phyloP scores from a whole-genome alignment of 331 rosid species.

The Malus hybrid region DNA sequence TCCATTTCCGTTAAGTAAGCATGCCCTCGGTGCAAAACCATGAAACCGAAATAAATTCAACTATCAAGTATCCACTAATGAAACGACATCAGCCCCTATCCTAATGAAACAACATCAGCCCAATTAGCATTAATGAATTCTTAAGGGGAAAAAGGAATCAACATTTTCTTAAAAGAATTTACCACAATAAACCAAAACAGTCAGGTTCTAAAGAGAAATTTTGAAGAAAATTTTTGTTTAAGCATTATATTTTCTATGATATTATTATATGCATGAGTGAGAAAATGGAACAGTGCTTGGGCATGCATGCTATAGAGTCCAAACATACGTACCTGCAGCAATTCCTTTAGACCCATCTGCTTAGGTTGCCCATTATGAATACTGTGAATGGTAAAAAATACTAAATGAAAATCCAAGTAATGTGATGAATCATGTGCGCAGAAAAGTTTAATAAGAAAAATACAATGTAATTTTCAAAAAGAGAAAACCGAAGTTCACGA shows the following conservation, averaged over 20 bases:
- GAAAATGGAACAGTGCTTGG: not conserved
- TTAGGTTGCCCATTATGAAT: slow-evolving; percentile 82
- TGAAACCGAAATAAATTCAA: not conserved
- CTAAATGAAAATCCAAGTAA: slow-evolving; percentile 5
- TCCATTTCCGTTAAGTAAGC: not conserved
- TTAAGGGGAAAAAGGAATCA: not conserved
- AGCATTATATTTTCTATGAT: not conserved
- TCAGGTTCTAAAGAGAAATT: not conserved
- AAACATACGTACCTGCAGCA: slow-evolving; percentile 52
- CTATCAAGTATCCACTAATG: not conserved
- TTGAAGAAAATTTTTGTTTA: not conserved
- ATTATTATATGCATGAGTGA: not conserved
- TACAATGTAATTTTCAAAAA: not conserved
- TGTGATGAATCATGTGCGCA: not conserved
- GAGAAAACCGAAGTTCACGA: not conserved
- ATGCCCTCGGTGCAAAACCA: not conserved
- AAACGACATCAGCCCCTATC: too few relatives aligned
- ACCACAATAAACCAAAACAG: not conserved
- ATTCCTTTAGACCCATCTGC: slow-evolving; percentile 84
- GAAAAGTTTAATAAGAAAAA: not conserved
- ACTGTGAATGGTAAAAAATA: slow-evolving; percentile 30
- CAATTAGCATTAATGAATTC: not conserved
- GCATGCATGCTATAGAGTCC: not conserved
- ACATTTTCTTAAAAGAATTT: not conserved
- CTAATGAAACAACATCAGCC: not conserved